A percentile compares a stretch with the other conserved stretches of the same genome.
Evolutionary conservation across 768 basidiomycete genomes (phyloP).

Genomic region (Leccinum imitatum): DNA sequence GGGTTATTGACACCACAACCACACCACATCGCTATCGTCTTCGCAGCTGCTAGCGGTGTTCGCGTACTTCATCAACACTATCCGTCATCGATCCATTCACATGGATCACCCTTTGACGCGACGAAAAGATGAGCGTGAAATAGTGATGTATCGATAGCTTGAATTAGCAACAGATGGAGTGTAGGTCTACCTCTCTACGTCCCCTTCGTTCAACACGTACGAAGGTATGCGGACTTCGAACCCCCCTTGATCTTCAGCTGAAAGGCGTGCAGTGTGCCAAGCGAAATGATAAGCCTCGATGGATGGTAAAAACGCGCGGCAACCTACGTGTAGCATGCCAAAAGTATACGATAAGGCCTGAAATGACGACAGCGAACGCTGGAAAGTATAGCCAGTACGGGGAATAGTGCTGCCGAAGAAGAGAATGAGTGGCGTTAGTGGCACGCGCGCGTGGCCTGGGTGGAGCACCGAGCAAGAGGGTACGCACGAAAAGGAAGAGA

Average conservation of each 20-base stretch:
- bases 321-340: slow-evolving; percentile 79
- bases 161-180: not conserved
- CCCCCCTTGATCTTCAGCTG: slow-evolving; percentile 74
- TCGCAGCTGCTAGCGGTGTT: too few relatives aligned
- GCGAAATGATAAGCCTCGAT: not conserved
- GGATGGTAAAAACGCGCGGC: not conserved
- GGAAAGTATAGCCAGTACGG: slow-evolving; percentile 91
- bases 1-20: not conserved
- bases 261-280: not conserved
- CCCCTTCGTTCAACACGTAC: slow-evolving; percentile 12
- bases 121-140: not conserved
- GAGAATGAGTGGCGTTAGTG: not conserved
- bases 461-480: not conserved
- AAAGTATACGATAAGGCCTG: slow-evolving; percentile 80
- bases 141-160: not conserved
- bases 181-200: not conserved
- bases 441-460: not conserved
- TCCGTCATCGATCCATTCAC: not conserved
- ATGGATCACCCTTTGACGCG: not conserved
- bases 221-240: slow-evolving; percentile 24
- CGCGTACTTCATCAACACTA: too few relatives aligned
- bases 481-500: slow-evolving; percentile 52
- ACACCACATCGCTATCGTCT: not conserved
- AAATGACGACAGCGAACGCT: slow-evolving; percentile 67
- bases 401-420: slow-evolving; percentile 57